phyloP scores from a whole-genome alignment of 2,329 filamentous ascomycete genomes.

The Lasiodiplodia gonubiensis region DNA sequence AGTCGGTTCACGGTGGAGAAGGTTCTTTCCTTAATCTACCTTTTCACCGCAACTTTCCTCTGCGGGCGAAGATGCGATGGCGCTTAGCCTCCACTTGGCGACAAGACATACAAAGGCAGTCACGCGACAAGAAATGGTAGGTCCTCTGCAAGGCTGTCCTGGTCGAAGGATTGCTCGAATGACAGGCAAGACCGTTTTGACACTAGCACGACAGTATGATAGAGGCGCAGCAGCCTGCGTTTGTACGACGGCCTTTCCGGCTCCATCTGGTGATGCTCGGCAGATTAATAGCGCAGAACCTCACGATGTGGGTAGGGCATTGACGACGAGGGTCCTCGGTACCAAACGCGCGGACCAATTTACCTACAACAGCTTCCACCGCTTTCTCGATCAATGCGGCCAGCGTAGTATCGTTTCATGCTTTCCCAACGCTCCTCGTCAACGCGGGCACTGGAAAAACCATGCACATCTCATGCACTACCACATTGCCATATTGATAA shows the following conservation, averaged over 20 bases:
- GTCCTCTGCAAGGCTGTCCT: background rate
- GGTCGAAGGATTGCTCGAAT: background rate
- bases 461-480: background rate
- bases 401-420: background rate
- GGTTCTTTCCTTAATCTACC: background rate
- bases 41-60: slow-evolving; percentile 14
- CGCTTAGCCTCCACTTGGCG: background rate
- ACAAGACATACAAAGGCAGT: background rate
- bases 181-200: background rate
- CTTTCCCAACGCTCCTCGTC: background rate
- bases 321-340: background rate
- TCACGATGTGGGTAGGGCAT: background rate
- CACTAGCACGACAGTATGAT: background rate
- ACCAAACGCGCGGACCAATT: slow-evolving; percentile 1
- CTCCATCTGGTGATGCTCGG: slow-evolving; percentile 11
- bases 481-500: background rate
- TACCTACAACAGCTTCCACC: slow-evolving; percentile 5
- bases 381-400: background rate
- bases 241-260: too few species aligned
- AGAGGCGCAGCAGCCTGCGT: background rate
- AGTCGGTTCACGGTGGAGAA: background rate
- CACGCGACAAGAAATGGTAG: background rate
- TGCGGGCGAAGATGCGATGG: background rate
- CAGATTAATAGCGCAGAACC: background rate
- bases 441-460: slow-evolving; percentile 5